A percentile compares a stretch with the other conserved stretches of the same genome.
Evolutionary conservation across 805 yeast genomes (phyloP).

Genomic region (Wickerhamomyces canadensis): DNA sequence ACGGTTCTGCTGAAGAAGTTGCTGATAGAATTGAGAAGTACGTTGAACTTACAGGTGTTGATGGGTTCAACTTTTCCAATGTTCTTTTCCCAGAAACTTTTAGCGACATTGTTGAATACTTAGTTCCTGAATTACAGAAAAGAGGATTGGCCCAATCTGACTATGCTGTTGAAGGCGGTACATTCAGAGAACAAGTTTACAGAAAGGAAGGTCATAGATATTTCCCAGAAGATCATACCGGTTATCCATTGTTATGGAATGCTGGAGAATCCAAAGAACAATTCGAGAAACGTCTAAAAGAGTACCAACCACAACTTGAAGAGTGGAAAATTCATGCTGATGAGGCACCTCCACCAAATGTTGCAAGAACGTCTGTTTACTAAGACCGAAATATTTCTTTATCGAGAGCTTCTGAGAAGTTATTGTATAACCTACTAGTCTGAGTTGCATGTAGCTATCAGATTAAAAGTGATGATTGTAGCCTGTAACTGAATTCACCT

Average conservation of each 20-base stretch:
- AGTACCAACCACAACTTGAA: slow-evolving; percentile 2
- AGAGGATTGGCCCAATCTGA: slow-evolving; percentile 32
- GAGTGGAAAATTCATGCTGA: not conserved
- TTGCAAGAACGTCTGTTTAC: not conserved
- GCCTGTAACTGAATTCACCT: too few species aligned
- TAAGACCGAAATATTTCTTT: too few species aligned
- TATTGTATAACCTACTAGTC: too few species aligned
- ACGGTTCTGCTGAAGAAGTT: slow-evolving; percentile 23
- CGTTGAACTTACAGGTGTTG: slow-evolving; percentile 34
- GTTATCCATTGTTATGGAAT: slow-evolving; percentile 13
- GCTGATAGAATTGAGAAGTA: slow-evolving; percentile 16
- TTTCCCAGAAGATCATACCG: slow-evolving; percentile 12
- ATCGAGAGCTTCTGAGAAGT: too few species aligned
- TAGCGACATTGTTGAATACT: slow-evolving; percentile 32
- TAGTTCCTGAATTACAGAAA: slow-evolving; percentile 31
- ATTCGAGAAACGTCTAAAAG: slow-evolving; percentile 12
- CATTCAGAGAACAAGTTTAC: slow-evolving; percentile 29
- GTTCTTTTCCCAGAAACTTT: slow-evolving; percentile 33
- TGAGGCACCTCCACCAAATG: not conserved
- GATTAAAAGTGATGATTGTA: too few species aligned
- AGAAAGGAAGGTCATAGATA: slow-evolving; percentile 21
- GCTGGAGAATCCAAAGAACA: slow-evolving; percentile 10
- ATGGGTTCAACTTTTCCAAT: slow-evolving; percentile 38
- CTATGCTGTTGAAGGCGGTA: slow-evolving; percentile 27
- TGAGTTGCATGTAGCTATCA: too few species aligned